Evolutionary conservation across 1,284 basidiomycete genomes (phyloP).

Genomic region (Boletus hoseneyae): DNA sequence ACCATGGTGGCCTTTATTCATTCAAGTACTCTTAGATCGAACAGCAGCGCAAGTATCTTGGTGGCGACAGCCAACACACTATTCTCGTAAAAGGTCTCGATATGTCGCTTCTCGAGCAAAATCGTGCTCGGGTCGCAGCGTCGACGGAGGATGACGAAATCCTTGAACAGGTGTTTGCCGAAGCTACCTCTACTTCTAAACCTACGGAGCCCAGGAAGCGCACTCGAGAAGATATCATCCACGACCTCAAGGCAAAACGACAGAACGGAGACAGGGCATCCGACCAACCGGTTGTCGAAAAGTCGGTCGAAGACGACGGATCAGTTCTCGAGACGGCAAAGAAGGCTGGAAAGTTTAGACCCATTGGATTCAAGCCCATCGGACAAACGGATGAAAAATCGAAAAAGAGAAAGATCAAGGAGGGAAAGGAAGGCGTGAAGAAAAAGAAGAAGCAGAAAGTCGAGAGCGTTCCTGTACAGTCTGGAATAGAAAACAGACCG

Average conservation of each 20-base stretch:
- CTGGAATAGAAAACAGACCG: constrained; percentile 35
- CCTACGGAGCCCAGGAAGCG: constrained; percentile 51
- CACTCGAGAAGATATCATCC: constrained; percentile 69
- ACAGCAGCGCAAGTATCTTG: constrained; percentile 75
- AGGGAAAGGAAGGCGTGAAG: constrained; percentile 29
- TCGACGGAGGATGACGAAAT: constrained; percentile 64
- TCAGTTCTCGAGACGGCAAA: constrained; percentile 50
- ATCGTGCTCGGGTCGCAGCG: constrained; percentile 61
- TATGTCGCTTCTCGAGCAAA: constrained; percentile 79
- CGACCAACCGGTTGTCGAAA: constrained; percentile 11
- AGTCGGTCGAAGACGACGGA: constrained; percentile 26
- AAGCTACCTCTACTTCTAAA: constrained; percentile 29
- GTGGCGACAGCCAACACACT: constrained; percentile 84
- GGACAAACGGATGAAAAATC: constrained; percentile 43
- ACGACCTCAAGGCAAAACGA: constrained; percentile 68
- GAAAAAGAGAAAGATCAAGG: constrained; percentile 54
- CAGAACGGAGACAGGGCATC: constrained; percentile 25
- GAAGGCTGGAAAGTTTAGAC: constrained; percentile 70
- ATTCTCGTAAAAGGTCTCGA: constrained; percentile 92
- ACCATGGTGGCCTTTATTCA: neutral
- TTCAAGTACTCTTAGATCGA: constrained; percentile 52
- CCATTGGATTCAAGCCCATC: constrained; percentile 69
- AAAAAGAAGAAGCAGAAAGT: constrained; percentile 49
- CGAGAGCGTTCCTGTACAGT: constrained; percentile 16
- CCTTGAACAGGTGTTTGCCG: constrained; percentile 70